Base-by-base conservation (phyloP, 805 yeast species). In the Yarrowia bubula region DNA sequence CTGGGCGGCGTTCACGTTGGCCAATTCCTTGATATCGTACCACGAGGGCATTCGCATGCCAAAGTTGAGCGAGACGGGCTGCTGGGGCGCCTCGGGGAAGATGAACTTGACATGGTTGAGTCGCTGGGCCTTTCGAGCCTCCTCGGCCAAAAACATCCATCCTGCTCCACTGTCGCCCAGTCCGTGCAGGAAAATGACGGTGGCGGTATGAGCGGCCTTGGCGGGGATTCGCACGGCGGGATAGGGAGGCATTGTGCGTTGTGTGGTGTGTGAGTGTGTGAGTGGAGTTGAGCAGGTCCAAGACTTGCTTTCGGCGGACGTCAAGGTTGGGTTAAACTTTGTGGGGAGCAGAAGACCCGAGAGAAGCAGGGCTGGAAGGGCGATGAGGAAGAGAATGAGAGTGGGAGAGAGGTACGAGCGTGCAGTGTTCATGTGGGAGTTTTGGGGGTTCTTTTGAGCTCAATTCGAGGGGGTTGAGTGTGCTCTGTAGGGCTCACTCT, bases 131-230 rank as follows among this genome's bases (percentile, higher is more conserved):
- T 68, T 64, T 10, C 69, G 68, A 31, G 89, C 81, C 64, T 84
- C 77, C 43, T 86, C 87, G 4, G 95, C 89, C 44, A 93, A 77
- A 79, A 90, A 90, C 50, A 84, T 79, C 97, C 97, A 93, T 1
- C 98, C 98, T 15, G 81, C 80, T 4, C 97, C 98, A 0, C 90
- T 75, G 74, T 93, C 98, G 9, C 99, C 99, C 15, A 93, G 79
- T 0, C 99, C 98, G 74, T 95, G 98, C 64, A 90, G 73, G 67
- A 92, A 81, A 22, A 92, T 88, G 38, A 92, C 78, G 0, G 92
- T 85, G 0, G 90, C 87, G 1, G 85, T 78, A 6, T 86, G 83
- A 0, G 78, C 76, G 8, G 68, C 67, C 17, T 75, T 76, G 4
- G 83, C 79, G 8, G 81, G 75, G 14, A 80, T 71, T 46, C 65